Evolutionary conservation across 768 basidiomycete species (phyloP).

Genomic region (Suillus placidus): DNA sequence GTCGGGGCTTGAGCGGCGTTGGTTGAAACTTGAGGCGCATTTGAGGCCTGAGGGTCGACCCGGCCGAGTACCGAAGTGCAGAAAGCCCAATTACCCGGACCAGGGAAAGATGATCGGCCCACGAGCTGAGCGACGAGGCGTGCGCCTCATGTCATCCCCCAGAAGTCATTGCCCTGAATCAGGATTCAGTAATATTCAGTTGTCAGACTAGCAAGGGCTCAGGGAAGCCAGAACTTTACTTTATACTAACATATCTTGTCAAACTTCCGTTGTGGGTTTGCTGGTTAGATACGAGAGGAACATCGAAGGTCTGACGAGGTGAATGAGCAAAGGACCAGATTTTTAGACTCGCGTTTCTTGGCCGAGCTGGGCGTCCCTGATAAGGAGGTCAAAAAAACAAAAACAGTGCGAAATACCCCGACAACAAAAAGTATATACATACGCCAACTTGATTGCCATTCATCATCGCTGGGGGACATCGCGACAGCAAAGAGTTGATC

Average conservation of each 20-base stretch:
- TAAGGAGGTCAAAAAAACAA: not conserved
- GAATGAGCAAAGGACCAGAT: not conserved
- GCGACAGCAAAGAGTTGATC: too few relatives aligned
- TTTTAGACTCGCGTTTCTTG: not conserved
- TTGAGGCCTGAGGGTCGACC: not conserved
- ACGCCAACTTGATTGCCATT: too few relatives aligned
- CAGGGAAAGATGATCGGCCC: not conserved
- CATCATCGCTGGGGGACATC: too few relatives aligned
- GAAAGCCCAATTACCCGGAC: not conserved
- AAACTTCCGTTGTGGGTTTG: not conserved
- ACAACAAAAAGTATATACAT: too few relatives aligned
- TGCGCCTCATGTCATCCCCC: not conserved
- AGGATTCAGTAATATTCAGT: not conserved
- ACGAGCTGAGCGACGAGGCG: not conserved
- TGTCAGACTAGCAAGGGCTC: not conserved
- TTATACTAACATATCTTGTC: not conserved
- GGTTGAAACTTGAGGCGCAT: not conserved
- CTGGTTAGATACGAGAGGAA: not conserved
- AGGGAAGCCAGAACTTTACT: not conserved
- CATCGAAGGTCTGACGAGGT: too few relatives aligned
- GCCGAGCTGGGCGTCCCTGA: not conserved
- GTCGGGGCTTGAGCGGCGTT: not conserved
- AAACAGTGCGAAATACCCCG: too few relatives aligned
- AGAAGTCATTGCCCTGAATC: not conserved
- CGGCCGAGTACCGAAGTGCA: not conserved